Base-by-base conservation (phyloP, 495 filamentous ascomycete genomes). In the Aspergillus baeticus region DNA sequence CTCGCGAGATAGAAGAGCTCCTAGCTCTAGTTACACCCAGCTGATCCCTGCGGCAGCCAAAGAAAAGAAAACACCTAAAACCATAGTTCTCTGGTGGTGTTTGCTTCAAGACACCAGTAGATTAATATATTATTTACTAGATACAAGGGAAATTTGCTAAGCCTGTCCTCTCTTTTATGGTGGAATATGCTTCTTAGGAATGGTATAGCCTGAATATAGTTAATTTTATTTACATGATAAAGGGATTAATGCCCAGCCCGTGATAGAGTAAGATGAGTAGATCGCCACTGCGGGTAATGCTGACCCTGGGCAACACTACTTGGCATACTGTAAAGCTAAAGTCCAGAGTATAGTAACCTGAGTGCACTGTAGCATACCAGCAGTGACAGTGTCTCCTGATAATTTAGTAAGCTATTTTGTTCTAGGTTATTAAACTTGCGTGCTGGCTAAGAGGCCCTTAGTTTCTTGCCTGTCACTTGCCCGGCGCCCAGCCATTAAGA, bases 381-480 rank as follows among this genome's bases (percentile, higher is more conserved):
- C n/a, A 36, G 46, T 20, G 46, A 50, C 29, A 50, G 46, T 7
- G 35, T 50, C 29, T 36, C 29, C 13, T 36, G 46, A 22, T 51
- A 37, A 13, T 37, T 51, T 15, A 35, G 46, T 51, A 37, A 51
- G 47, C 36, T 51, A 18, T 51, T 51, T 38, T 51, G 46, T 50
- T 50, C 46, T 34, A 15, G 35, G 36, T 8, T 15, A 50, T 50
- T 31, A 17, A 29, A 37, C 46, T 31, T 14, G 46, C 31, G 29
- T 50, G 46, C 20, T 50, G 26, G 26, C 10, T 21, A 50, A 50
- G 46, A 17, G 46, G 45, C 46, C 46, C 46, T 50, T 14, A 50
- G 46, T 50, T 50, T 50, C 46, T 50, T 36, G 46, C 35, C 46
- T 50, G 35, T 50, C 17, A 50, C 46, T 50, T 50, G 18, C 46